Conservation (phyloP, 805 yeast genomes). For the Yamadazyma endophytica region DNA sequence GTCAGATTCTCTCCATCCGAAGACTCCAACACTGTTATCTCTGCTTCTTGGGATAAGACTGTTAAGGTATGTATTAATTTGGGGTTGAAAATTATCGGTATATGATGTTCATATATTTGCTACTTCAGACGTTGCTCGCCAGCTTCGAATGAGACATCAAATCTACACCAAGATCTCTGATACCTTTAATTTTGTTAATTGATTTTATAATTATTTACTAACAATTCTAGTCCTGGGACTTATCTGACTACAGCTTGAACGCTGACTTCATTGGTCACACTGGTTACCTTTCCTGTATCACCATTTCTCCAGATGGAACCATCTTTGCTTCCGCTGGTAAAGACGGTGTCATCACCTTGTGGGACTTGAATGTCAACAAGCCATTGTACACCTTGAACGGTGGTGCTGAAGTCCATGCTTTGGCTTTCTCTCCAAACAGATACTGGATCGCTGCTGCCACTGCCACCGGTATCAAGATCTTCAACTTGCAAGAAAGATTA, state of each 20-base stretch:
- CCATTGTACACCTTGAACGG: slow-evolving; percentile 91
- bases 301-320: slow-evolving; percentile 99
- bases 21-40: slow-evolving; percentile 68
- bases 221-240: slow-evolving; percentile 86
- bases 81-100: not conserved
- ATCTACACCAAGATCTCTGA: slow-evolving; percentile 99
- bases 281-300: slow-evolving; percentile 95
- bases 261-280: slow-evolving; percentile 99
- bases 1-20: slow-evolving; percentile 94
- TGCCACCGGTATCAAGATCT: slow-evolving; percentile 94
- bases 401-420: slow-evolving; percentile 95
- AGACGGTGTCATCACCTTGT: slow-evolving; percentile 97
- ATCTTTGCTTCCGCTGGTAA: slow-evolving; percentile 99
- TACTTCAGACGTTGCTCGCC: slow-evolving; percentile 89
- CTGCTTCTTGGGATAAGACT: slow-evolving; percentile 98
- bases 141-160: slow-evolving; percentile 88
- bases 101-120: slow-evolving; percentile 71
- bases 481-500: slow-evolving; percentile 91
- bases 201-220: slow-evolving; percentile 33
- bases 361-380: slow-evolving; percentile 88
- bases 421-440: slow-evolving; percentile 99
- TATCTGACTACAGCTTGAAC: slow-evolving; percentile 73
- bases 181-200: slow-evolving; percentile 14
- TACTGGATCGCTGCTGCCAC: slow-evolving; percentile 99
- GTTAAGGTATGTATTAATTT: slow-evolving; percentile 84